Base-by-base conservation (phyloP, 331 rosid species). In the Prunus yedoensis region DNA sequence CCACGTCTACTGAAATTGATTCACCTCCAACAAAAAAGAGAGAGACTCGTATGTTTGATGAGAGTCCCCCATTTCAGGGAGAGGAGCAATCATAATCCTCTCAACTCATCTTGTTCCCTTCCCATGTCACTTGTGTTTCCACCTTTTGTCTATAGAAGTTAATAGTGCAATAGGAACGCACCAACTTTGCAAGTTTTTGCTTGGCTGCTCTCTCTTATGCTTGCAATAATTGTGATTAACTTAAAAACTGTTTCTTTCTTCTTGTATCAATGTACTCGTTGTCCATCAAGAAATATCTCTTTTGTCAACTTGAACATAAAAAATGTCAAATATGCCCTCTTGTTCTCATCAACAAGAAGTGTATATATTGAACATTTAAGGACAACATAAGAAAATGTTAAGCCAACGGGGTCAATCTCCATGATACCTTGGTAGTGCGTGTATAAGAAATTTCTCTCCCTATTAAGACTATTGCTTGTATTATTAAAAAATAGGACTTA, bases 31-130 rank as follows among this genome's bases (percentile, higher is more conserved):
- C 38, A 9, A 66, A 41, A 59, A 79, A n/a, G n/a, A 65, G 59
- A 80, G 78, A 80, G 73, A 85, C 71, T 66, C 68, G 45, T 60
- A 57, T 32, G 72, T 20, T 61, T 51, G 64, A 51, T 18, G 56
- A 74, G 59, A 74, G 54, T 63, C 20, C 71, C 49, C 4, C 49
- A n/a, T 41, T 28, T 6, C 74, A 25, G 0, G 82, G 71, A 59
- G 79, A 82, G 72, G 76, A 79, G 61, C 51, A 54, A 17, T 69
- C 45, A 71, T 17, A 74, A 51, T 32, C 77, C 70, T 46, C 49
- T 51, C 47, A 61, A 59, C 38, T 59, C 65, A 59, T 59, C 38
- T 25, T 18, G 43, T 73, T 66, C 61, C 61, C 61, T 17, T 35
- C 41, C 41, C 41, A 35, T 35, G 16, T 5, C 57, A 3, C 32